Evolutionary conservation across 805 yeast species (phyloP).

Genomic region (Starmerella asiatica): DNA sequence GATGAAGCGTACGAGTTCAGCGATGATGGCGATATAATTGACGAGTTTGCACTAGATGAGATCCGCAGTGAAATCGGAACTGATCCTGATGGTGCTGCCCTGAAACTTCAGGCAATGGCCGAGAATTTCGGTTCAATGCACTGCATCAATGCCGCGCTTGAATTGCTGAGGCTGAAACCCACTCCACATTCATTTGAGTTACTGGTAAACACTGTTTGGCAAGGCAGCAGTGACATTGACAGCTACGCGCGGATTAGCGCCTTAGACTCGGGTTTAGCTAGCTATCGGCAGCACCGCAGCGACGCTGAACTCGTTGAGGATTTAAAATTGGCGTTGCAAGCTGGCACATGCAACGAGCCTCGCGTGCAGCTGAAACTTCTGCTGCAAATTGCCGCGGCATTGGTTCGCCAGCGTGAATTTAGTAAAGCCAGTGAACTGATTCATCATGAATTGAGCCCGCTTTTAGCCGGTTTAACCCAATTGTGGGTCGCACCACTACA

Average conservation of each 20-base stretch:
- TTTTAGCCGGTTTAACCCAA: neutral
- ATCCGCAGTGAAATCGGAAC: neutral
- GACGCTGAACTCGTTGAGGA: neutral
- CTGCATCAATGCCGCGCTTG: conserved; percentile 6
- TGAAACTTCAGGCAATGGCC: conserved; percentile 3
- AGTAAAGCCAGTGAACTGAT: neutral
- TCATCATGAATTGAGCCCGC: neutral
- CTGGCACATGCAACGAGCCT: neutral
- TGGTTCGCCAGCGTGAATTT: neutral
- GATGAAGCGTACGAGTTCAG: conserved; percentile 24
- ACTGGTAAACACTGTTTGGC: neutral
- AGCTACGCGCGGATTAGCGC: neutral
- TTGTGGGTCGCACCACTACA: neutral
- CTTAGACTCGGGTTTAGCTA: neutral
- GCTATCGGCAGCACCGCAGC: neutral
- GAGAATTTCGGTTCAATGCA: neutral
- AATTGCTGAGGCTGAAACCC: neutral
- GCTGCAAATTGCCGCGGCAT: neutral
- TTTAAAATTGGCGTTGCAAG: neutral
- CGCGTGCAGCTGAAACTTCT: neutral
- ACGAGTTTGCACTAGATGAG: conserved; percentile 13
- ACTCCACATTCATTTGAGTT: neutral
- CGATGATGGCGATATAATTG: conserved; percentile 24
- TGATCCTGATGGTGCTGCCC: neutral
- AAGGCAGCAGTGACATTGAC: conserved; percentile 1